Evolutionary conservation across 345 rosid genomes (phyloP).

Genomic region (Hibiscus tridactylites): DNA sequence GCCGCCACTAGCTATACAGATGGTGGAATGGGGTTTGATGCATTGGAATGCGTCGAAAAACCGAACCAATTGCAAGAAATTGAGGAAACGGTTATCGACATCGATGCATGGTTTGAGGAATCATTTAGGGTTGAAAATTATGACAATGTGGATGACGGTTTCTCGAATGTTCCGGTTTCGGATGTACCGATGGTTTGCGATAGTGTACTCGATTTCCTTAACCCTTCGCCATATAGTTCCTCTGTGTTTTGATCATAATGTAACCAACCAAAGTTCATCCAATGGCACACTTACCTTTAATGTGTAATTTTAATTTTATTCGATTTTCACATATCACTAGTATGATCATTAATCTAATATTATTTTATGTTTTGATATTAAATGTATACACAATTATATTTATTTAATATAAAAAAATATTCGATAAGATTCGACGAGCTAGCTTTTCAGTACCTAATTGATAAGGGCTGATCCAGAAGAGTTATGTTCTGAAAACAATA

Average conservation of each 20-base stretch:
- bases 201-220: neutral
- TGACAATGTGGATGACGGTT: neutral
- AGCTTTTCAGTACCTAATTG: neutral
- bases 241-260: neutral
- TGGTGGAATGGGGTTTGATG: neutral
- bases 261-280: neutral
- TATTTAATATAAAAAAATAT: too few species aligned
- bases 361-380: too few species aligned
- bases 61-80: neutral
- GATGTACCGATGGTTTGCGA: neutral
- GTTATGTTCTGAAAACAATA: too few species aligned
- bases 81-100: neutral
- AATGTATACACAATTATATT: too few species aligned
- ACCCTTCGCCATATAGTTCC: neutral
- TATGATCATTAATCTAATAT: too few species aligned
- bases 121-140: conserved; percentile 8
- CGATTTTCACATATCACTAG: too few species aligned
- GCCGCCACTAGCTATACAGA: neutral
- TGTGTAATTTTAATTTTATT: too few species aligned
- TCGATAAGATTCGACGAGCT: neutral
- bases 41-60: neutral
- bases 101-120: conserved; percentile 19
- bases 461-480: neutral
- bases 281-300: too few species aligned
- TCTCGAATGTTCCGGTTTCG: neutral